Percentiles rank a stretch among this genome's conserved stretches.
phyloP scores from a whole-genome alignment of 768 basidiomycete species.

The Pisolithus orientalis region DNA sequence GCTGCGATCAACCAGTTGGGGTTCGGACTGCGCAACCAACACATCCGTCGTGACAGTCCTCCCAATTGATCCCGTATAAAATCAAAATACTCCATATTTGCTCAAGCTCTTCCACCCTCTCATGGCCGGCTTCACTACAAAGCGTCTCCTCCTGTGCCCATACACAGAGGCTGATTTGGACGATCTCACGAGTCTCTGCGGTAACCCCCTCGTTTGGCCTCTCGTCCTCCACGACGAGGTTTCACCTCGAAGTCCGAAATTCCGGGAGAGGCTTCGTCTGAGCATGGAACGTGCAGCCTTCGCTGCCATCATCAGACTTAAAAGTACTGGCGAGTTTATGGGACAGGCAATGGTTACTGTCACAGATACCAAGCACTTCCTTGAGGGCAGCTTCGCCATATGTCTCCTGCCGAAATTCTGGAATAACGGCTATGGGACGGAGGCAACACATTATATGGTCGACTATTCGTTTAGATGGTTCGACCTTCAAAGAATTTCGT shows the following conservation, averaged over 20 bases:
- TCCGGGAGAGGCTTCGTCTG: slow-evolving; percentile 13
- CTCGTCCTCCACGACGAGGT: slow-evolving; percentile 11
- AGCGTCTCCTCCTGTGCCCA: slow-evolving; percentile 29
- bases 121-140: slow-evolving; percentile 23
- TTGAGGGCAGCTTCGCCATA: slow-evolving; percentile 29
- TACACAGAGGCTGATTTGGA: slow-evolving; percentile 27
- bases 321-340: slow-evolving; percentile 25
- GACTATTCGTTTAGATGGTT: slow-evolving; percentile 36
- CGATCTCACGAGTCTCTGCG: slow-evolving; percentile 23
- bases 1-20: too few relatives aligned
- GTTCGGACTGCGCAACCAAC: too few relatives aligned
- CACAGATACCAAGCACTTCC: slow-evolving; percentile 16
- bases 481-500: slow-evolving; percentile 34
- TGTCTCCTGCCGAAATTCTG: slow-evolving; percentile 28
- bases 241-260: slow-evolving; percentile 9
- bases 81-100: not conserved
- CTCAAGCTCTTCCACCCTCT: not conserved
- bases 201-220: slow-evolving; percentile 22
- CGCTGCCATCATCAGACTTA: slow-evolving; percentile 21
- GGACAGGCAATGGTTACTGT: slow-evolving; percentile 26
- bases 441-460: slow-evolving; percentile 34
- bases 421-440: slow-evolving; percentile 36
- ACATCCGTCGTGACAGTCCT: too few relatives aligned
- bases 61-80: too few relatives aligned
- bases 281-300: slow-evolving; percentile 24